These are phyloP conservation scores for Lyophyllum atratum DNA, from an alignment of 768 basidiomycete genomes.

Conservation along the genomic window DNA sequence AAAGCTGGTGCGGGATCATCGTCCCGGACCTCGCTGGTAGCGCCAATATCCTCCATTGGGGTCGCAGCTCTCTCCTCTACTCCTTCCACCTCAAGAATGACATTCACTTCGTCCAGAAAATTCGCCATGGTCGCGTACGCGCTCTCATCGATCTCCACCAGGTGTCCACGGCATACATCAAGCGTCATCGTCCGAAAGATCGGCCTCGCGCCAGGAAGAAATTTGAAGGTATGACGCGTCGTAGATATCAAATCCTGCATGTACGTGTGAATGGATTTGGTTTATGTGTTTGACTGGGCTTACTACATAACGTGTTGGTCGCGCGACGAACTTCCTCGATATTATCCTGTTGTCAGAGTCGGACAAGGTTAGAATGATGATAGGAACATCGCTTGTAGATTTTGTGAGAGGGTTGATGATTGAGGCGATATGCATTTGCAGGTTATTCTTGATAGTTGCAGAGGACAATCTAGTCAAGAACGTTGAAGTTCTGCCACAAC, in stretches of 20 bases:
- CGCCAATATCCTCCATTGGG: not conserved
- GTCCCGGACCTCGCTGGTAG: not conserved
- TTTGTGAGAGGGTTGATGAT: constrained; percentile 19
- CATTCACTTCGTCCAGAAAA: constrained; percentile 29
- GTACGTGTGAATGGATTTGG: not conserved
- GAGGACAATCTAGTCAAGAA: no score
- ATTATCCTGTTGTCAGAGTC: constrained; percentile 6
- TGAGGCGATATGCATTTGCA: constrained; percentile 27
- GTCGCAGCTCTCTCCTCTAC: not conserved
- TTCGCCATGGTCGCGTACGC: constrained; percentile 27
- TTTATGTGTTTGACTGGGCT: not conserved
- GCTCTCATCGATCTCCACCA: constrained; percentile 31
- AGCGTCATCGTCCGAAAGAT: constrained; percentile 26
- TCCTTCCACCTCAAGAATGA: constrained; percentile 8
- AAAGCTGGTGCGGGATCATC: not conserved
- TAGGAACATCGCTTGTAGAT: constrained; percentile 22
- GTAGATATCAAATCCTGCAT: constrained; percentile 24
- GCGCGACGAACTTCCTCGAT: constrained; percentile 24
- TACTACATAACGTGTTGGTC: constrained; percentile 26
- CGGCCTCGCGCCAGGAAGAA: constrained; percentile 7
- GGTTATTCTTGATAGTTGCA: no score
- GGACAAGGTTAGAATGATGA: constrained; percentile 23
- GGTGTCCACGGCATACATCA: constrained; percentile 28
- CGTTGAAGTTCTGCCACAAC: no score
- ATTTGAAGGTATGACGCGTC: constrained; percentile 18